Evolutionary conservation across 225 moss, liverwort and hornwort species (phyloP), one percentile per base, ranked within the genome.

Genomic region (Ulota crispa): DNA sequence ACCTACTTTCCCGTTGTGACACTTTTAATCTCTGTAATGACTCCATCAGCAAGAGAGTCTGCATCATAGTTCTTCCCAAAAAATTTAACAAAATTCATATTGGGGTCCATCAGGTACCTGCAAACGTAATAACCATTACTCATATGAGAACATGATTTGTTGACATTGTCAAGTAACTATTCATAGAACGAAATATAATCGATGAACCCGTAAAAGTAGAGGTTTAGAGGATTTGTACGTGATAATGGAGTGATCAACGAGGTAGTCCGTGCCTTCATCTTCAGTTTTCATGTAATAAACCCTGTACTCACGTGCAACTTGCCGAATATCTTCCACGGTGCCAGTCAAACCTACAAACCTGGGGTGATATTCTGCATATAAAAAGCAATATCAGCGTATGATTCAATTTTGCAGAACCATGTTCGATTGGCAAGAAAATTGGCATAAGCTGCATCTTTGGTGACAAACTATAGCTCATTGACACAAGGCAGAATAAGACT

Each of bases 251-350:
- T 96, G 96, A 80, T 96, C 96, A 63, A 96, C 94, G 27, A 94
- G 93, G 76, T 96, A 96, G 76, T 96, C 88, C 27, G 77, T 65
- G 75, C 89, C 94, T 80, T 91, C 92, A 67, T 94, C 96, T 70
- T 94, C 92, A 8, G 94, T 94, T 74, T 94, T 96, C 93, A 96
- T 94, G 75, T 96, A 96, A 80, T 93, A 96, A 70, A 96, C 94
- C 87, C 92, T 92, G 81, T 87, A 96, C 73, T 94, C 91, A 26
- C 91, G 91, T 47, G 94, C 96, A 64, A 85, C 96, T 28, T 92
- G 88, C 42, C 92, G 86, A 79, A 96, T 90, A 71, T 93, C 94
- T 52, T 91, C 82, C 55, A 90, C 92, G 39, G 84, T 87, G 55
- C 96, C 92, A 31, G 94, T 96, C 77, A 96, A 86, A 52, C 94